Evolutionary conservation across 2,329 filamentous ascomycete species (phyloP).

Genomic region (Exophiala spinifera): DNA sequence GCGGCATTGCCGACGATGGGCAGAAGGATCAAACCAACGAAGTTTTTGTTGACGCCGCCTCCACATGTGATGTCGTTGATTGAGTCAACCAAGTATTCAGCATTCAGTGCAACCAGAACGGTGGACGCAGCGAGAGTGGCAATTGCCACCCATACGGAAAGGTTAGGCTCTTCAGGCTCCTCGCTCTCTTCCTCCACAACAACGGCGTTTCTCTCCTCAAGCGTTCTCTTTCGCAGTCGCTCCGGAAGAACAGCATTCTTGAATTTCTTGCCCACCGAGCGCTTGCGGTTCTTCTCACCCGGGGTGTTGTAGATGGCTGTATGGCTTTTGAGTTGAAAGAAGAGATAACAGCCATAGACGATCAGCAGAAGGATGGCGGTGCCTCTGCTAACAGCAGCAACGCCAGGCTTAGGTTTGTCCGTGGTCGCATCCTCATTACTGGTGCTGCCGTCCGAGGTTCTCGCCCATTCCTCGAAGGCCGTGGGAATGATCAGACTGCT

Average conservation of each 20-base stretch:
- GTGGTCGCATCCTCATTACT: conserved; percentile 10
- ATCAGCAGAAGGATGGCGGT: conserved; percentile 76
- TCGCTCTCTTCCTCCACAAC: conserved; percentile 50
- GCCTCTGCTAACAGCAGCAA: conserved; percentile 24
- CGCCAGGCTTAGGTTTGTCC: conserved; percentile 23
- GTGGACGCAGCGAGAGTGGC: conserved; percentile 70
- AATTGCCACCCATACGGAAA: conserved; percentile 70
- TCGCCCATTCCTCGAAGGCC: conserved; percentile 66
- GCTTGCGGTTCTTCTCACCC: conserved; percentile 71
- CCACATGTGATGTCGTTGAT: conserved; percentile 54
- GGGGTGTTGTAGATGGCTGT: conserved; percentile 73
- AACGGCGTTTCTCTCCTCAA: background rate
- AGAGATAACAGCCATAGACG: conserved; percentile 78
- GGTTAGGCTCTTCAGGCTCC: conserved; percentile 69
- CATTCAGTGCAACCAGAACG: conserved; percentile 74
- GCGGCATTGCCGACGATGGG: conserved; percentile 66
- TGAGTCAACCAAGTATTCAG: conserved; percentile 60
- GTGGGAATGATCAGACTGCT: conserved; percentile 85
- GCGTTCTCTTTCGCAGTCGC: conserved; percentile 21
- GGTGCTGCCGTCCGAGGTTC: conserved; percentile 29
- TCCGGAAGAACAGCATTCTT: conserved; percentile 28
- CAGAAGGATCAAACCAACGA: conserved; percentile 62
- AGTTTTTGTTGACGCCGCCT: conserved; percentile 54
- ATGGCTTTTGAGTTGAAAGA: conserved; percentile 90
- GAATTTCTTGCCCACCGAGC: conserved; percentile 27